Evolutionary conservation across 1,284 basidiomycete genomes (phyloP), one percentile per base, ranked within the genome.

Genomic region (Porogramme epimiltina): DNA sequence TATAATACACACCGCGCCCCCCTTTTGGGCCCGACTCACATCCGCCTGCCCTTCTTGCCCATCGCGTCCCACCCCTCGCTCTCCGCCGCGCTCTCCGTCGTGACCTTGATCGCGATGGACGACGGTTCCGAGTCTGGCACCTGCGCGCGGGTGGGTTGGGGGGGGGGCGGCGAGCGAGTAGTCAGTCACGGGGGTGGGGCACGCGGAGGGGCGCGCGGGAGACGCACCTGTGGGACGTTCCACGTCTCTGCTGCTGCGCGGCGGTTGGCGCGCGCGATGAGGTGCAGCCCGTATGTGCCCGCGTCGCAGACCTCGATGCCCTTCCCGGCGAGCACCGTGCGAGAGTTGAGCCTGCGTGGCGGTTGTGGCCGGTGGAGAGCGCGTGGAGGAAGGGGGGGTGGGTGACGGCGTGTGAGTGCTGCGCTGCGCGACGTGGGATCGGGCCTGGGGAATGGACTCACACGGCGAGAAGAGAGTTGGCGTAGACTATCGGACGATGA

Each of bases 11-110:
- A n/a, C n/a, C n/a, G n/a, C n/a, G n/a, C n/a, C n/a, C n/a, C n/a
- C n/a, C n/a, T n/a, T n/a, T n/a, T n/a, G n/a, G n/a, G n/a, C n/a
- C n/a, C n/a, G n/a, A n/a, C n/a, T n/a, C n/a, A n/a, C n/a, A n/a
- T 19, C 24, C 36, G 36, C 37, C 28, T 39, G 24, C n/a, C 20
- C 6, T 20, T 18, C 39, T 34, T 42, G 15, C 46, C 19, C 8
- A 28, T 16, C 22, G 24, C 33, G 3, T 40, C 41, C 47, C 47
- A 49, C 0, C 33, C 40, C 16, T 37, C 47, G 31, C 34, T 20
- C 47, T 49, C 47, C 24, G 47, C 42, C 31, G 47, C 47, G 31
- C 34, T 20, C 47, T 49, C 47, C 24, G 47, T 49, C 31, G 47
- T 49, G 10, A 49, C 47, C 19, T 23, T 42, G 47, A 49, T 49